Percentiles rank a stretch among this genome's conserved stretches.
Evolutionary conservation across 352 stramenopile genomes (phyloP).

Genomic region (Elongisporangium undulatum): DNA sequence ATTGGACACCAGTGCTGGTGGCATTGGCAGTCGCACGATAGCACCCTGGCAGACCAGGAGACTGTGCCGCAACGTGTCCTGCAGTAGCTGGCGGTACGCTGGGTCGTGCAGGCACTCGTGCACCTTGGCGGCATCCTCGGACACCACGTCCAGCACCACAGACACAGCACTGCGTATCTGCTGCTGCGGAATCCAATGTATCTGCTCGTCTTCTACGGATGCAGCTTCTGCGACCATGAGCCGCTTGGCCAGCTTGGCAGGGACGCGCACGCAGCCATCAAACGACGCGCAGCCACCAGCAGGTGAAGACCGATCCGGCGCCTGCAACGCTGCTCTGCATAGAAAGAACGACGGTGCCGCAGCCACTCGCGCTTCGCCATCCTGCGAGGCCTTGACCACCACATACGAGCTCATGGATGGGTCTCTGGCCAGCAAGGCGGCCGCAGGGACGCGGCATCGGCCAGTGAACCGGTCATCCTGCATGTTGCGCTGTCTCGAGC

Average conservation of each 20-base stretch:
- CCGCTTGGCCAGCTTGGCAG: neutral
- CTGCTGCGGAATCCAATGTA: slow-evolving; percentile 45
- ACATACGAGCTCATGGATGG: slow-evolving; percentile 28
- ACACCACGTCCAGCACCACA: slow-evolving; percentile 43
- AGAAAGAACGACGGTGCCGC: slow-evolving; percentile 6
- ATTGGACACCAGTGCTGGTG: slow-evolving; percentile 15
- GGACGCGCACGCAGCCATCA: slow-evolving; percentile 1
- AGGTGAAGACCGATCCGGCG: neutral
- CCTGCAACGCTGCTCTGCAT: slow-evolving; percentile 34
- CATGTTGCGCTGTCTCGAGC: slow-evolving; percentile 11
- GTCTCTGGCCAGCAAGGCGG: slow-evolving; percentile 21
- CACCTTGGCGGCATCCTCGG: neutral
- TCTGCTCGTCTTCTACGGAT: neutral
- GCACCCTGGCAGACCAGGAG: slow-evolving; percentile 34
- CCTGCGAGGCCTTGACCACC: neutral
- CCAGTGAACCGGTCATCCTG: slow-evolving; percentile 47
- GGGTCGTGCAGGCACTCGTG: slow-evolving; percentile 13
- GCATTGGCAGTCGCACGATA: slow-evolving; percentile 31
- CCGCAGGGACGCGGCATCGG: slow-evolving; percentile 42
- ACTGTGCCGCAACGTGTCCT: slow-evolving; percentile 52
- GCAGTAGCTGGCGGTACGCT: slow-evolving; percentile 40
- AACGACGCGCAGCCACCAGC: slow-evolving; percentile 3
- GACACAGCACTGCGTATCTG: slow-evolving; percentile 35
- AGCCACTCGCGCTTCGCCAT: neutral
- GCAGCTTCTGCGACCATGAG: neutral